Evolutionary conservation across 305 asterid species (phyloP).

Genomic region (Euphrasia arctica): DNA sequence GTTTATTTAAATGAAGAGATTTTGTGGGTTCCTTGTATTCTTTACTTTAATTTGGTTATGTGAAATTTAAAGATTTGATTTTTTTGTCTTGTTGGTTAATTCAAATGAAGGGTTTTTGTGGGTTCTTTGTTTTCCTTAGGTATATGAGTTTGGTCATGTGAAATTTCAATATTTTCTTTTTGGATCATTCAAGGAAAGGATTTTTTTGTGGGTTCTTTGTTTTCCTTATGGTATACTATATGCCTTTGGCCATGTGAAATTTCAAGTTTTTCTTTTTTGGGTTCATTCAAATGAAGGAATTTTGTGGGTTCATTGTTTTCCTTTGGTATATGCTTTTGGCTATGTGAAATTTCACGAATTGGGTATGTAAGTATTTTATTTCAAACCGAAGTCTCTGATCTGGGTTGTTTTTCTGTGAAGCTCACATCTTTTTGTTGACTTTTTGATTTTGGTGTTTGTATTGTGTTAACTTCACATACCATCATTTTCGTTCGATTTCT

Average conservation of each 20-base stretch:
- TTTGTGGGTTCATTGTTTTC: constrained; percentile 1
- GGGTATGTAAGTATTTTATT: background rate
- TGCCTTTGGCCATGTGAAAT: too few relatives aligned
- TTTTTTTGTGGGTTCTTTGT: background rate
- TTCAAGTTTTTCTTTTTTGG: too few relatives aligned
- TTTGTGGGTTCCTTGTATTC: background rate
- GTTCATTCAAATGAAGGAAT: background rate
- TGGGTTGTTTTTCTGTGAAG: background rate
- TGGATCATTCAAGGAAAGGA: too few relatives aligned
- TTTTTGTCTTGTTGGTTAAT: too few relatives aligned
- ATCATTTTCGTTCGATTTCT: background rate
- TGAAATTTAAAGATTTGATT: too few relatives aligned
- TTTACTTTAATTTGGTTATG: too few relatives aligned
- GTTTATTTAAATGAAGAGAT: too few relatives aligned
- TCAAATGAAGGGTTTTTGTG: too few relatives aligned
- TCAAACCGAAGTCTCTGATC: background rate
- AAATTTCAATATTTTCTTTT: too few relatives aligned
- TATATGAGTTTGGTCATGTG: too few relatives aligned
- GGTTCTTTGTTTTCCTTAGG: too few relatives aligned
- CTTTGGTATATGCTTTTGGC: background rate
- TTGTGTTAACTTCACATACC: background rate
- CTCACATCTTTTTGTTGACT: constrained; percentile 16
- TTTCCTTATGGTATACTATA: too few relatives aligned
- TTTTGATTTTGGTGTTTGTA: constrained; percentile 14
- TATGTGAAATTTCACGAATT: background rate